Evolutionary conservation across 2,329 filamentous ascomycete genomes (phyloP).

Genomic region (Aureobasidium uvarum): DNA sequence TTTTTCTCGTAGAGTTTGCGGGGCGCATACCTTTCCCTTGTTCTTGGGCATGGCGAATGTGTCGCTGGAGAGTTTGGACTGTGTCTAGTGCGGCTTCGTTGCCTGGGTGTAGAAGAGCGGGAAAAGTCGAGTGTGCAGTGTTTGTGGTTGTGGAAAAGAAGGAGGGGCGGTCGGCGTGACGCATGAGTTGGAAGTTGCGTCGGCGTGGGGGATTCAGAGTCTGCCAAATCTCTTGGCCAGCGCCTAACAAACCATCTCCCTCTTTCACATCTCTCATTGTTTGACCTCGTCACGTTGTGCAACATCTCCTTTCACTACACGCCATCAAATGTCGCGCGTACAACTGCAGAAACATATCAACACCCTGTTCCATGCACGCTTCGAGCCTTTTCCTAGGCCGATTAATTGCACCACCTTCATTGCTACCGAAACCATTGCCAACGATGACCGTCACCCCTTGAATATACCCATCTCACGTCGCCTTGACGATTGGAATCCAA

Average conservation of each 20-base stretch:
- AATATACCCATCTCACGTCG: constrained; percentile 38
- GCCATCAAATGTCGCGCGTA: constrained; percentile 9
- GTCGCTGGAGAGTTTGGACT: constrained; percentile 29
- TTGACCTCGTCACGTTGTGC: constrained; percentile 1
- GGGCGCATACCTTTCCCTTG: constrained; percentile 81
- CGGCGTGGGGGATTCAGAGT: constrained; percentile 20
- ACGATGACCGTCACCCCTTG: constrained; percentile 35
- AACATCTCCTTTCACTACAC: neutral
- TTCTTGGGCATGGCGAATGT: constrained; percentile 85
- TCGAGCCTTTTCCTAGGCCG: constrained; percentile 31
- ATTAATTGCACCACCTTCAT: constrained; percentile 35
- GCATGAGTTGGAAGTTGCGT: neutral
- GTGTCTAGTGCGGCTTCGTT: constrained; percentile 32
- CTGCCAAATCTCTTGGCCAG: constrained; percentile 25
- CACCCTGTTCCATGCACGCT: constrained; percentile 21
- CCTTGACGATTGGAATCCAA: constrained; percentile 34
- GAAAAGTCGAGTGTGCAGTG: constrained; percentile 10
- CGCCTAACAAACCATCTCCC: neutral
- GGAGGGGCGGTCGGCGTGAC: constrained; percentile 22
- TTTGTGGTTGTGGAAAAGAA: constrained; percentile 16
- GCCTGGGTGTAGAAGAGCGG: constrained; percentile 24
- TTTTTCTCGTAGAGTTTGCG: constrained; percentile 26
- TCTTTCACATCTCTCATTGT: neutral
- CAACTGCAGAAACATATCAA: constrained; percentile 9
- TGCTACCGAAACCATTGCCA: constrained; percentile 30